Evolutionary conservation across 352 stramenopile species (phyloP).

Genomic region (Pythium rishiriense): DNA sequence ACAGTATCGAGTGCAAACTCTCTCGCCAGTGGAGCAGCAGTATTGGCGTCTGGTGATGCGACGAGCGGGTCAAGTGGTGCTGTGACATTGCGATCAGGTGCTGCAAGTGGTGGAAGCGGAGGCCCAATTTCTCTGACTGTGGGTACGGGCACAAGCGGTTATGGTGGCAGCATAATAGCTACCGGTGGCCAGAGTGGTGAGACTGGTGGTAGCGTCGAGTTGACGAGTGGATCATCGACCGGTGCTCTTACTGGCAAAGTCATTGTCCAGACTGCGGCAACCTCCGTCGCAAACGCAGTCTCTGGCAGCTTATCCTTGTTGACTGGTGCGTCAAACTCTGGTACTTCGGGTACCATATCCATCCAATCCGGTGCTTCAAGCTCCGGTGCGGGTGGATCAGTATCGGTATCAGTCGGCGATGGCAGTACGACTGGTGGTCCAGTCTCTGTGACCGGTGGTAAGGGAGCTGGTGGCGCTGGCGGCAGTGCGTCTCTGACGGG

Average conservation of each 20-base stretch:
- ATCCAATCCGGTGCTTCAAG: conserved; percentile 10
- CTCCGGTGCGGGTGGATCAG: conserved; percentile 7
- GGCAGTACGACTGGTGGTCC: conserved; percentile 12
- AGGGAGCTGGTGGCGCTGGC: background rate
- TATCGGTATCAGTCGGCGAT: conserved; percentile 15
- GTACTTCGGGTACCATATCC: conserved; percentile 12
- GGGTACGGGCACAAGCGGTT: conserved; percentile 29
- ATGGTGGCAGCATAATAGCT: conserved; percentile 34
- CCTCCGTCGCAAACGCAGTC: background rate
- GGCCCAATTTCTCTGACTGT: conserved; percentile 38
- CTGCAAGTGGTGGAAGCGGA: conserved; percentile 15
- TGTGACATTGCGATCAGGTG: conserved; percentile 21
- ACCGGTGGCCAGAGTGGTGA: conserved; percentile 4
- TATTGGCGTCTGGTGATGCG: conserved; percentile 20
- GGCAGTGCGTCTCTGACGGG: conserved; percentile 5
- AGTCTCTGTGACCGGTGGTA: conserved; percentile 14
- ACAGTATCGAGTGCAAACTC: conserved; percentile 15
- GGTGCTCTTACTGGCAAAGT: conserved; percentile 2
- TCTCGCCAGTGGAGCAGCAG: conserved; percentile 7
- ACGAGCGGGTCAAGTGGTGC: conserved; percentile 18
- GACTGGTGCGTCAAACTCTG: conserved; percentile 14
- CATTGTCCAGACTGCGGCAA: conserved; percentile 4
- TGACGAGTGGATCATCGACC: conserved; percentile 6
- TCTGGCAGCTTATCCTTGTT: conserved; percentile 9
- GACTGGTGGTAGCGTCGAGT: conserved; percentile 15